Evolutionary conservation across 441 rosid species (phyloP).

Genomic region (Bocquillonia castaneifolia): DNA sequence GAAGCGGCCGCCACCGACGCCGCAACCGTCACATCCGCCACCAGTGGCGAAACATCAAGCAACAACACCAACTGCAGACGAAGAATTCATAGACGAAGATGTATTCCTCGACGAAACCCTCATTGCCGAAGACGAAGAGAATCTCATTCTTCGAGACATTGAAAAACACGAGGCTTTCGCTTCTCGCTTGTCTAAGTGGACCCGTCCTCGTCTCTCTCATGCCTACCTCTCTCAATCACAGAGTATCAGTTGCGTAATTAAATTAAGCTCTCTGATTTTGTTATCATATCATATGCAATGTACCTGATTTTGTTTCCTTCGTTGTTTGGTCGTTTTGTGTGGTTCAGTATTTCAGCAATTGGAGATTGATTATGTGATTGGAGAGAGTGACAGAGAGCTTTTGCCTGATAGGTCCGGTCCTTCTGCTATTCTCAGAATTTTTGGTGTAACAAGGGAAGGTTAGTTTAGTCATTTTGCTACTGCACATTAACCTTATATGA

Average conservation of each 20-base stretch:
- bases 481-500: not conserved
- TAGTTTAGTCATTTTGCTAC: slow-evolving; percentile 20
- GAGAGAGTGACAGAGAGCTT: slow-evolving; percentile 51
- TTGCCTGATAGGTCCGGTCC: slow-evolving; percentile 67
- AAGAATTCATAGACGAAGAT: slow-evolving; percentile 81
- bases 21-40: slow-evolving; percentile 30
- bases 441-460: slow-evolving; percentile 95
- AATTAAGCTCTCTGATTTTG: not conserved
- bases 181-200: slow-evolving; percentile 64
- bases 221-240: slow-evolving; percentile 50
- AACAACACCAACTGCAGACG: slow-evolving; percentile 41
- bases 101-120: slow-evolving; percentile 76
- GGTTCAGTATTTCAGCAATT: slow-evolving; percentile 77
- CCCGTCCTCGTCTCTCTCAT: slow-evolving; percentile 62
- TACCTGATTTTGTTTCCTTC: not conserved
- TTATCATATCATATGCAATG: not conserved
- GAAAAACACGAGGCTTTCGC: slow-evolving; percentile 65
- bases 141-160: slow-evolving; percentile 61
- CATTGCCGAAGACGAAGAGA: slow-evolving; percentile 59
- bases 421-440: slow-evolving; percentile 76
- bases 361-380: slow-evolving; percentile 86
- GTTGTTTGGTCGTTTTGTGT: not conserved
- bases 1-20: slow-evolving; percentile 64
- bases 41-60: slow-evolving; percentile 54
- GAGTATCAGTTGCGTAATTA: slow-evolving; percentile 42